A percentile compares a stretch with the other conserved stretches of the same genome.
Evolutionary conservation across 441 rosid genomes (phyloP).

Genomic region (Gossypium schwendimanii): DNA sequence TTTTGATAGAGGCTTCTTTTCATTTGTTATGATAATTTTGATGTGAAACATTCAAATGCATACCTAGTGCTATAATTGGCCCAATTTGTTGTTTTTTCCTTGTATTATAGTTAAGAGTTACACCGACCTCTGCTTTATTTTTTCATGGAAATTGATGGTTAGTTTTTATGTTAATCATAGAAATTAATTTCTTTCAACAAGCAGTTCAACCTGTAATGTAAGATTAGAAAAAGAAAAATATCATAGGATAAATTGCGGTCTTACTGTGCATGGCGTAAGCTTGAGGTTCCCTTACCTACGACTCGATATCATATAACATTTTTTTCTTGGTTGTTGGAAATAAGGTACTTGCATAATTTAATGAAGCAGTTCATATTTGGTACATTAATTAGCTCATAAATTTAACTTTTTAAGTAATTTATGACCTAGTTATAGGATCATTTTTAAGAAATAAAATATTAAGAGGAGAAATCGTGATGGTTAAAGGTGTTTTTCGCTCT

Average conservation of each 20-base stretch:
- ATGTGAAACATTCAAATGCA: background rate
- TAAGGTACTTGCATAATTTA: background rate
- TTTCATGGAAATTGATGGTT: background rate
- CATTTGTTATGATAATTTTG: slow-evolving; percentile 1
- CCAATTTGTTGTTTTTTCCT: slow-evolving; percentile 8
- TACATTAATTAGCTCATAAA: background rate
- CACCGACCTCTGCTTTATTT: background rate
- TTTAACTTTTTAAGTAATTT: too few species aligned
- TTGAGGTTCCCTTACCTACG: background rate
- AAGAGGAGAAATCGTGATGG: too few species aligned
- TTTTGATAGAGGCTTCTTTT: slow-evolving; percentile 10
- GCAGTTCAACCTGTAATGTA: background rate
- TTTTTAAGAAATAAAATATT: too few species aligned
- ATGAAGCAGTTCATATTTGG: background rate
- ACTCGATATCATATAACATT: background rate
- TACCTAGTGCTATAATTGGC: background rate
- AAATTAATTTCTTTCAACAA: background rate
- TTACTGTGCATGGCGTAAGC: slow-evolving; percentile 11
- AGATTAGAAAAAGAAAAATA: background rate
- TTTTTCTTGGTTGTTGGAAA: background rate
- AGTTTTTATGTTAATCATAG: background rate
- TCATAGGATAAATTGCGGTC: background rate
- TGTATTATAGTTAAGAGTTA: slow-evolving; percentile 3
- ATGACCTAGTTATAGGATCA: too few species aligned
- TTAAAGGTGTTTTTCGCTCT: fast-evolving